Conservation (phyloP, 2,329 filamentous ascomycete genomes). For the Cordyceps javanica region DNA sequence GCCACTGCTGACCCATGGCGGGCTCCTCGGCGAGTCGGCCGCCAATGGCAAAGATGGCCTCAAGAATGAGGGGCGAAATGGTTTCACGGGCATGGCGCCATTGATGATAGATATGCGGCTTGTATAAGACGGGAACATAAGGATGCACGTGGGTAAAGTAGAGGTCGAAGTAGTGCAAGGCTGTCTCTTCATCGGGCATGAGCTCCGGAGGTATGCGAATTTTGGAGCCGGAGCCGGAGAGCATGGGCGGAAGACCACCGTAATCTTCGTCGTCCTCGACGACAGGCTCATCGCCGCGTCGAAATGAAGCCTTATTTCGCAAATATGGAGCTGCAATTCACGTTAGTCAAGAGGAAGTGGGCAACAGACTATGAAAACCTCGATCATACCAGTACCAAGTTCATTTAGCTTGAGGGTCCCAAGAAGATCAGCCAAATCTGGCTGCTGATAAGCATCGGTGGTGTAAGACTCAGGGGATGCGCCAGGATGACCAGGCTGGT, state of each 20-base stretch:
- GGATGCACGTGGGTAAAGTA: conserved; percentile 90
- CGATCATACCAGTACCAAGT: conserved; percentile 67
- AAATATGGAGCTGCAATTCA: conserved; percentile 68
- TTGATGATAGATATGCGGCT: conserved; percentile 75
- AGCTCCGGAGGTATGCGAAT: conserved; percentile 86
- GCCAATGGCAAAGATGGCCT: conserved; percentile 86
- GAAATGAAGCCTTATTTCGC: conserved; percentile 51
- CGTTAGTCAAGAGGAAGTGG: conserved; percentile 7
- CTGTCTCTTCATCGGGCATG: conserved; percentile 83
- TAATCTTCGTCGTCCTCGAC: conserved; percentile 68
- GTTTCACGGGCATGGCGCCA: conserved; percentile 78
- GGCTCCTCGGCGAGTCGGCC: conserved; percentile 78
- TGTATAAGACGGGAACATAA: conserved; percentile 85
- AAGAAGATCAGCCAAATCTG: conserved; percentile 71
- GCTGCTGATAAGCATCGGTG: conserved; percentile 59
- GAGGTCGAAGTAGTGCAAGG: conserved; percentile 78
- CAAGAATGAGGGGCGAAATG: conserved; percentile 82
- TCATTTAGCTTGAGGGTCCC: conserved; percentile 85
- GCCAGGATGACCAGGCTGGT: conserved; percentile 22
- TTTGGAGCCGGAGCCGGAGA: conserved; percentile 63
- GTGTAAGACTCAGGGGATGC: conserved; percentile 47
- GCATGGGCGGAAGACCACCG: conserved; percentile 64
- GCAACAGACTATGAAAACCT: neutral
- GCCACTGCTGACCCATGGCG: conserved; percentile 83
- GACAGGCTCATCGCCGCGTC: conserved; percentile 53